Conservation (phyloP, 2,329 filamentous ascomycete species). For the Colletotrichum viniferum region DNA sequence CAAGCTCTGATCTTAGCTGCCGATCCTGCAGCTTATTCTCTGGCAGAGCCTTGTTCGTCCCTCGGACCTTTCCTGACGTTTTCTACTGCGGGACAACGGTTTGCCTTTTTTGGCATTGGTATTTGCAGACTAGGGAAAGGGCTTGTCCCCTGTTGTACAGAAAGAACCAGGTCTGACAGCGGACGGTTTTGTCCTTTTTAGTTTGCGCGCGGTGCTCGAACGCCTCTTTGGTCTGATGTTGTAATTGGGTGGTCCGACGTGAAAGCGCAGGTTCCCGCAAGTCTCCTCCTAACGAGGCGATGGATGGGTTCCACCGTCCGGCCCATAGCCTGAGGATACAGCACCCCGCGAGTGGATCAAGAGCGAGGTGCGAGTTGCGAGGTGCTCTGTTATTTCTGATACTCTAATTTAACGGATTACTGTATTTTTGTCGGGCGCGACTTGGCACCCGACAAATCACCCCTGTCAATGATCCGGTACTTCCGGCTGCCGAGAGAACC, state of each 20-base stretch:
- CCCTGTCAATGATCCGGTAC: not conserved
- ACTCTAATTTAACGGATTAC: not conserved
- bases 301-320: not conserved
- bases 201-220: not conserved
- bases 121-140: not conserved
- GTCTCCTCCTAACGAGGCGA: not conserved
- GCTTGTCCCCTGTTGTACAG: not conserved
- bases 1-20: constrained; percentile 11
- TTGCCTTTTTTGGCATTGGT: not conserved
- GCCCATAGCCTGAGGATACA: not conserved
- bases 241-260: not conserved
- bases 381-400: not conserved
- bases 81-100: not conserved
- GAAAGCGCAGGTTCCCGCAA: not conserved
- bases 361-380: not conserved
- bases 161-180: not conserved
- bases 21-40: not conserved
- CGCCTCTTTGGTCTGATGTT: constrained; percentile 5
- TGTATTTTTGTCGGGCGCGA: not conserved
- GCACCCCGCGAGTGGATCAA: not conserved
- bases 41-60: not conserved
- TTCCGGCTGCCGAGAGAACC: constrained; percentile 18
- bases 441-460: not conserved
- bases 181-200: not conserved
- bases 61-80: not conserved